Conservation (phyloP, 2,329 filamentous ascomycete species). For the Magnaporthiopsis incrustans region DNA sequence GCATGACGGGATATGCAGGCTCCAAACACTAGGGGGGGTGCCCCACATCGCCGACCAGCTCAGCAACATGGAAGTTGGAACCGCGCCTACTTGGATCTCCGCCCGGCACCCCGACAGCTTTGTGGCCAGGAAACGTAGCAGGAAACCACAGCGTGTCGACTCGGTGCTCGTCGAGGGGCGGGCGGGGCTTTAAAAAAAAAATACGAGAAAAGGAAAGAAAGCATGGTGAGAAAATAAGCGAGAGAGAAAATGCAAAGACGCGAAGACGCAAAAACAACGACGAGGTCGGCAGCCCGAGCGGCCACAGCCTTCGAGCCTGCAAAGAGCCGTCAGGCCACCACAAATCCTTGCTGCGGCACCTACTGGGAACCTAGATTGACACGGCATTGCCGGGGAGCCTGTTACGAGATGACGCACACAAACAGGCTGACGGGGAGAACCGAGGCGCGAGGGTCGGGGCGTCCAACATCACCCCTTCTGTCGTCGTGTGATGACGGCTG, state of each 20-base stretch:
- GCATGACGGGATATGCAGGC: slow-evolving; percentile 53
- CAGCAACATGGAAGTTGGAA: slow-evolving; percentile 21
- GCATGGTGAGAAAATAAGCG: slow-evolving; percentile 1
- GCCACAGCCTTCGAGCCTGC: background rate
- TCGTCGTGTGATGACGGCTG: background rate
- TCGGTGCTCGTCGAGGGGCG: background rate
- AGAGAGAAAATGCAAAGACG: background rate
- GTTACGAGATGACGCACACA: slow-evolving; percentile 12
- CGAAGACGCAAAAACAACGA: slow-evolving; percentile 3
- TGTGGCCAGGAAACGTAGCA: background rate
- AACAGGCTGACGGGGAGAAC: background rate
- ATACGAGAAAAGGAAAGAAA: background rate
- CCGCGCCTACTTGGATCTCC: background rate
- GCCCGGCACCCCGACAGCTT: background rate
- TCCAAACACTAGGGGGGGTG: slow-evolving; percentile 21
- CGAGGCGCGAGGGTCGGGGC: background rate
- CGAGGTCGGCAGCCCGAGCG: background rate
- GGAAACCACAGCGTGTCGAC: slow-evolving; percentile 1
- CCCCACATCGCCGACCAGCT: slow-evolving; percentile 31
- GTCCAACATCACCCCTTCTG: background rate
- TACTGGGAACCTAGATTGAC: background rate
- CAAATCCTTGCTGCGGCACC: slow-evolving; percentile 1
- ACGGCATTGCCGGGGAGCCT: slow-evolving; percentile 6
- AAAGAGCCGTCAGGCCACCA: background rate
- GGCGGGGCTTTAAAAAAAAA: slow-evolving; percentile 2